Evolutionary conservation across 169 alveolate genomes (phyloP), one percentile per base, ranked within the genome.

Genomic region (Plasmodium yoelii): DNA sequence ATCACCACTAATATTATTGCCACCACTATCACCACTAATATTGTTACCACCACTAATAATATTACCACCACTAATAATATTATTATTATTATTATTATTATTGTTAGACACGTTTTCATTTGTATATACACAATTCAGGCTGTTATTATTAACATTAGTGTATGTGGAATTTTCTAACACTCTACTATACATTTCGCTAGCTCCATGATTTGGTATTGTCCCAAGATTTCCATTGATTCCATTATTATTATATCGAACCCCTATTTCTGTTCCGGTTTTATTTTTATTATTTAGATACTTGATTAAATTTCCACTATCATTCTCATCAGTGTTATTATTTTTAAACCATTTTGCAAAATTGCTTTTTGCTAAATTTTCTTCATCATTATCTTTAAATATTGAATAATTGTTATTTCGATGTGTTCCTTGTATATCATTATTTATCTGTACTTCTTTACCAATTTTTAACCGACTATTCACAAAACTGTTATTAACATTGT

Each of bases 261-360:
- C 19, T 0, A 13, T 51, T 2, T 51, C 24, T 12, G 59, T 51
- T 51, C 59, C 59, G 3, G 19, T 51, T 51, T 51, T 51, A 24
- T 2, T 57, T 5, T 55, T 55, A 15, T 34, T 71, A 24, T 59
- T 80, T 39, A 80, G n/a, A 61, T 67, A 67, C 26, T 69, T 19
- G 2, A 80, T 13, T 22, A 80, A 34, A 39, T 80, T 84, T 9
- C 22, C 39, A 80, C 12, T 69, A 15, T 80, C 90, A 28, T 80
- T 71, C 19, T n/a, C 61, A 22, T 67, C 68, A 18, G 12, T 80
- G 5, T 51, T 42, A 55, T 19, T 80, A 28, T 80, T 80, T 42
- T 80, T 80, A 34, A 80, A 80, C 90, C 80, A 80, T 18, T 59
- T 65, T 8, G 90, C 90, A 70, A 80, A 80, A 28, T 80, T 80